These are phyloP conservation scores for Myxozyma geophila DNA, from an alignment of 805 yeast species.

Conservation along the genomic window DNA sequence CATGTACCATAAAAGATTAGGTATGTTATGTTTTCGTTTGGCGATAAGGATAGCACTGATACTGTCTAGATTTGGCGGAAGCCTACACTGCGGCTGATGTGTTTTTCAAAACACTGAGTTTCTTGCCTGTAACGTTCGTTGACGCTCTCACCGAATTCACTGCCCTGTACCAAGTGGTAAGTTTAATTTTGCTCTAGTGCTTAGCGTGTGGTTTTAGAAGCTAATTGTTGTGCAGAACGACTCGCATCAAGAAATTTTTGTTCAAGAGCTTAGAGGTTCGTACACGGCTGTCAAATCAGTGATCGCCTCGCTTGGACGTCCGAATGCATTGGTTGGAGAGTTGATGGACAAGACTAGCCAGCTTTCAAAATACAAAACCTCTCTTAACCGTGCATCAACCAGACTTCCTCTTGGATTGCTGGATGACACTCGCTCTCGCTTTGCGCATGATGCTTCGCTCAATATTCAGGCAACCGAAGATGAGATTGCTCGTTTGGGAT, in stretches of 20 bases:
- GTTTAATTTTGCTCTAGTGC: slow-evolving; percentile 14
- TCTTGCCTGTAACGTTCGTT: slow-evolving; percentile 17
- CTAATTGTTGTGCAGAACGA: slow-evolving; percentile 13
- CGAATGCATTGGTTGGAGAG: slow-evolving; percentile 40
- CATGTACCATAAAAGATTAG: slow-evolving; percentile 27
- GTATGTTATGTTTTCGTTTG: not conserved
- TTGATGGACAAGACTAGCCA: slow-evolving; percentile 38
- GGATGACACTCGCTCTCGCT: slow-evolving; percentile 45
- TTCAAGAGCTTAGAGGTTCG: slow-evolving; percentile 29
- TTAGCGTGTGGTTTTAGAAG: not conserved
- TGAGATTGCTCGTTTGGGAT: slow-evolving; percentile 42
- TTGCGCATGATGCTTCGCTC: slow-evolving; percentile 42
- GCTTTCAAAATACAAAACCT: slow-evolving; percentile 37
- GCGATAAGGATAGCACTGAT: not conserved
- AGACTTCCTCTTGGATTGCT: slow-evolving; percentile 42
- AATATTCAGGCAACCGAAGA: slow-evolving; percentile 41
- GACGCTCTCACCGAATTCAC: slow-evolving; percentile 31
- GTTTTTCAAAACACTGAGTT: slow-evolving; percentile 18
- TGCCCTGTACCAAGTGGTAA: slow-evolving; percentile 26
- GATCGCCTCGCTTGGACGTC: slow-evolving; percentile 40
- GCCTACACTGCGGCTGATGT: slow-evolving; percentile 24
- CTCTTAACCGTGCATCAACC: slow-evolving; percentile 38
- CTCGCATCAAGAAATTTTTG: slow-evolving; percentile 25
- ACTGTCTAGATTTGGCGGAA: slow-evolving; percentile 30
- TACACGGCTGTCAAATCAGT: slow-evolving; percentile 35